phyloP scores from a whole-genome alignment of 345 rosid genomes.

The Carallia pectinifolia region DNA sequence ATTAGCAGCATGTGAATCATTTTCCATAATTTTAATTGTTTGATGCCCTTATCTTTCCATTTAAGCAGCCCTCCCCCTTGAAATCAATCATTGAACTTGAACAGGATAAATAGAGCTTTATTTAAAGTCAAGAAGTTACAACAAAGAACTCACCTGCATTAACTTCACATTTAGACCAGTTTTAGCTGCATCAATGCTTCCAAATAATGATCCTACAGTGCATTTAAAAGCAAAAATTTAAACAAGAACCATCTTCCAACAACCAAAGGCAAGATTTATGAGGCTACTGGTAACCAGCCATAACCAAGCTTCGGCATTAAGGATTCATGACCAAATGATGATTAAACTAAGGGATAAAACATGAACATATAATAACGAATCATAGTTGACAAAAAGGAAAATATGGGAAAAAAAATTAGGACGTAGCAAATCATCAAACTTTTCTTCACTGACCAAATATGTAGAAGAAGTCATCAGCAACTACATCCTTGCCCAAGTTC shows the following conservation, averaged over 20 bases:
- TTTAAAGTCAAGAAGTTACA: neutral
- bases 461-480: conserved; percentile 71
- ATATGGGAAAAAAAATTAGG: neutral
- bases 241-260: conserved; percentile 9
- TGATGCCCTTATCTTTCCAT: neutral
- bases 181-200: conserved; percentile 67
- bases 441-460: conserved; percentile 63
- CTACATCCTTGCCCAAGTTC: conserved; percentile 86
- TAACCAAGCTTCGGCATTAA: neutral
- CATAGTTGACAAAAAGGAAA: neutral
- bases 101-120: neutral
- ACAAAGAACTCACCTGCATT: conserved; percentile 63
- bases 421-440: neutral
- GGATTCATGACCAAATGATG: neutral
- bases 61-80: neutral
- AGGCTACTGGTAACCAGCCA: neutral
- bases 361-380: neutral
- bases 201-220: conserved; percentile 82
- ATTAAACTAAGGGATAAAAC: neutral
- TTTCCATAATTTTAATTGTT: no score
- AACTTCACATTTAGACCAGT: conserved; percentile 63
- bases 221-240: conserved; percentile 10
- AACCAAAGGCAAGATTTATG: conserved; percentile 1
- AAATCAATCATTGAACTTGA: conserved; percentile 6
- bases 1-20: no score